Base-by-base conservation (phyloP, 129 eudicot species). In the Tagetes patula region DNA sequence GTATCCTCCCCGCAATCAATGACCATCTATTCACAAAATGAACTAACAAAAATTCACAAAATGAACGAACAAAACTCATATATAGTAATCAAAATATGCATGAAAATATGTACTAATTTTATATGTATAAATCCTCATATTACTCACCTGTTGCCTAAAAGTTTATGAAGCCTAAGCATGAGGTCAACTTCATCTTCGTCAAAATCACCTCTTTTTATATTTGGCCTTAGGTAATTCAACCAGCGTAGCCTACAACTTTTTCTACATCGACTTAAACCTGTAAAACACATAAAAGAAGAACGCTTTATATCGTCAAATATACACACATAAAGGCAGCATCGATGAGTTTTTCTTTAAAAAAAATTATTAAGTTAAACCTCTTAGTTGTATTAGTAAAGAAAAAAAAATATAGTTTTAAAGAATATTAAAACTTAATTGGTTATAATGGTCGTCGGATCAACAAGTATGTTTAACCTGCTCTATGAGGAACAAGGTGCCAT, bases 1-100 rank as follows among this genome's bases (percentile, higher is more conserved):
- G 79, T 12, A 88, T 72, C 79, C 95, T 85, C 27, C 91, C 91
- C 1, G 91, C 85, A 53, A 88, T 88, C 14, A 85, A 40, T 11
- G 95, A 76, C 96, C 96, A 88, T 71, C 96, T 86, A 38, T 40
- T 11, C 45, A 62, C 37, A 59, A 59, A 3, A 34, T 6, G 2
- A 11, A 59, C 33, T 30, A 0, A 5, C 27, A 2, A 55, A 27
- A 14, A 20, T 14, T 30, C 7, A 11, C 8, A 3, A 36, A 62
- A 61, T 61, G 10, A 49, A 12, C 1, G n/a, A 61, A 10, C 11
- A 10, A 1, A 34, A 63, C 8, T 63, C 8, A 38, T 6, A 12
- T 63, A 3, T n/a, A 7, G 42, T 39, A 4, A 39, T 39, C 42
- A 39, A 39, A 39, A 2, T 4, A 50, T 11, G 56, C 13, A n/a